A percentile compares a stretch with the other conserved stretches of the same genome.
Evolutionary conservation across 2,329 filamentous ascomycete genomes (phyloP).

Genomic region (Celoporthe dispersa): DNA sequence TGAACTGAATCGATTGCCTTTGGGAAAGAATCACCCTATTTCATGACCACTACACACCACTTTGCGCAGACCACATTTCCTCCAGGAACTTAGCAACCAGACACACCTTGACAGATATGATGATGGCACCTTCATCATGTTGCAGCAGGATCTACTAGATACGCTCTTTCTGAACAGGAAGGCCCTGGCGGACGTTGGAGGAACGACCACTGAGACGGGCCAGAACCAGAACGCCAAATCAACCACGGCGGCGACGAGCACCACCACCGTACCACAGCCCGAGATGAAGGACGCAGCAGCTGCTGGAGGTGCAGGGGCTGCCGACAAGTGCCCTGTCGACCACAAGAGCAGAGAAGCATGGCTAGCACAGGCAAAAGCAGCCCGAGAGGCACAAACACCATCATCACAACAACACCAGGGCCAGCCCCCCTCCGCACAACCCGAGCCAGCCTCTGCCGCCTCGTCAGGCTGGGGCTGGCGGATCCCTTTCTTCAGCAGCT

Average conservation of each 20-base stretch:
- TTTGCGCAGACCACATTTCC: not conserved
- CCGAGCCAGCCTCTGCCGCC: slow-evolving; percentile 34
- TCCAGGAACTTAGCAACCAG: not conserved
- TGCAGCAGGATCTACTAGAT: slow-evolving; percentile 29
- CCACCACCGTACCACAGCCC: not conserved
- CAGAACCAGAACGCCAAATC: not conserved
- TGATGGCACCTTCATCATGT: slow-evolving; percentile 26
- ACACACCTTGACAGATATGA: not conserved
- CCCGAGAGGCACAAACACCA: slow-evolving; percentile 42
- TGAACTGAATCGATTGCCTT: not conserved
- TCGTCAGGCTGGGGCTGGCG: slow-evolving; percentile 46
- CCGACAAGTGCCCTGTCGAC: slow-evolving; percentile 79
- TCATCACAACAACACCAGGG: slow-evolving; percentile 32
- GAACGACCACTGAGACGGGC: not conserved
- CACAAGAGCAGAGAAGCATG: slow-evolving; percentile 86
- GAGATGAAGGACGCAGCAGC: slow-evolving; percentile 11
- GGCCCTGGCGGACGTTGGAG: slow-evolving; percentile 26
- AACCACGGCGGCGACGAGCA: not conserved
- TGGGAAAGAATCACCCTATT: not conserved
- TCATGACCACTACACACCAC: slow-evolving; percentile 1
- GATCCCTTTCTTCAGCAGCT: slow-evolving; percentile 48
- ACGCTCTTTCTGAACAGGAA: slow-evolving; percentile 27
- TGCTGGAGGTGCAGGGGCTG: slow-evolving; percentile 23
- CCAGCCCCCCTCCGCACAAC: slow-evolving; percentile 28
- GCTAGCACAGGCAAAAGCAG: slow-evolving; percentile 70